Evolutionary conservation across 257 asterid species (phyloP).

Genomic region (Solanum medicagineum): DNA sequence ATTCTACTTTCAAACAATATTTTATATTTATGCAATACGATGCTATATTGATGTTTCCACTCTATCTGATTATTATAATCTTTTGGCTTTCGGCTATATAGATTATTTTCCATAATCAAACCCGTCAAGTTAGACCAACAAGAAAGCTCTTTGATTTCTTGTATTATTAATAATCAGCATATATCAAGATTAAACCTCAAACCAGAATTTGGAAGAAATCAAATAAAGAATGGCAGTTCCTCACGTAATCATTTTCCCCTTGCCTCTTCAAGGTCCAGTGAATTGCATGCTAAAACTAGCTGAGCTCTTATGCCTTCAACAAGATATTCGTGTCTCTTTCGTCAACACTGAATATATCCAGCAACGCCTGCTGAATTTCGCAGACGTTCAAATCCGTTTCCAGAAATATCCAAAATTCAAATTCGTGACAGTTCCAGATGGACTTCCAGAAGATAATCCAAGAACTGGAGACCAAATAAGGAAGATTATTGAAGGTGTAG

Average conservation of each 20-base stretch:
- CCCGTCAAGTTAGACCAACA: not conserved
- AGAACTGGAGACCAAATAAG: not conserved
- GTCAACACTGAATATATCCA: not conserved
- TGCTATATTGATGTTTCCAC: not conserved
- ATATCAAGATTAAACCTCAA: not conserved
- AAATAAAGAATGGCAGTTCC: not conserved
- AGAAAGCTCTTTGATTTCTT: not conserved
- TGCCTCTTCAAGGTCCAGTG: constrained; percentile 21
- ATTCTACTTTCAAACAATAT: not conserved
- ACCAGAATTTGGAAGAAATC: not conserved
- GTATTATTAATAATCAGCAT: not conserved
- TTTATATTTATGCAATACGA: not conserved
- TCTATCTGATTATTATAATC: not conserved
- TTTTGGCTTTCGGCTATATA: not conserved
- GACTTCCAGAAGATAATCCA: not conserved
- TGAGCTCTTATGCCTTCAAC: constrained; percentile 13
- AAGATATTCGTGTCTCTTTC: constrained; percentile 9
- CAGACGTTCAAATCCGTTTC: constrained; percentile 7
- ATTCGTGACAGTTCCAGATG: constrained; percentile 4
- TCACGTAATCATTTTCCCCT: constrained; percentile 16
- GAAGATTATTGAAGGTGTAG: not conserved
- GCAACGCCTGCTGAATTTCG: constrained; percentile 3
- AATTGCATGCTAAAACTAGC: constrained; percentile 27
- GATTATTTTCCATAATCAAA: not conserved
- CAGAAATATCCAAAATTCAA: constrained; percentile 1